Conservation (phyloP, 768 basidiomycete genomes). For the Amyloporia xantha region DNA sequence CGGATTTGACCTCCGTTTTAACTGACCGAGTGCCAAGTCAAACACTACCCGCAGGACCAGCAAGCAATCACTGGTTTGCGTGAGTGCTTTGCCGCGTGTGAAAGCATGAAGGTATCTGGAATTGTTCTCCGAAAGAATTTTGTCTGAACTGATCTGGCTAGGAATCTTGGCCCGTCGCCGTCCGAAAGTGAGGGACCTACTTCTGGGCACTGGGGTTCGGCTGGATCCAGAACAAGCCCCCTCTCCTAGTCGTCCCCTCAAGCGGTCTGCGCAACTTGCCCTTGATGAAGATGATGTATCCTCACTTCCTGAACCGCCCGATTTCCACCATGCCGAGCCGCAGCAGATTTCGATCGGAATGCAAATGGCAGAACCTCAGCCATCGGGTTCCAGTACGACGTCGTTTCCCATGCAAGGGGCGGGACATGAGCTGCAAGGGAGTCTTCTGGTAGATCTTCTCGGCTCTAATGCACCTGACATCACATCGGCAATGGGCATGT, state of each 20-base stretch:
- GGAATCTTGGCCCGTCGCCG: slow-evolving; percentile 70
- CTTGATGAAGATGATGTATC: too few species aligned
- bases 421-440: not conserved
- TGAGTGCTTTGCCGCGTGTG: slow-evolving; percentile 55
- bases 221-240: not conserved
- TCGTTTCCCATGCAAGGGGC: not conserved
- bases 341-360: too few species aligned
- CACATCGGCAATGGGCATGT: not conserved
- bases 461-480: not conserved
- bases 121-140: not conserved
- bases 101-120: slow-evolving; percentile 55
- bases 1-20: not conserved
- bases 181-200: slow-evolving; percentile 60
- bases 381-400: not conserved
- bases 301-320: too few species aligned
- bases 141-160: not conserved
- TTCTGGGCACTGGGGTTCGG: slow-evolving; percentile 42
- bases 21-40: slow-evolving; percentile 38
- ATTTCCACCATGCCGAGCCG: too few species aligned
- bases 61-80: slow-evolving; percentile 62
- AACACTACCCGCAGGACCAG: slow-evolving; percentile 59
- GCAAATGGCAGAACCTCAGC: too few species aligned
- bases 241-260: not conserved
- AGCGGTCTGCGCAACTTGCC: not conserved
- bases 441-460: not conserved